phyloP scores from a whole-genome alignment of 2,329 filamentous ascomycete species.

The Colletotrichum lupini region DNA sequence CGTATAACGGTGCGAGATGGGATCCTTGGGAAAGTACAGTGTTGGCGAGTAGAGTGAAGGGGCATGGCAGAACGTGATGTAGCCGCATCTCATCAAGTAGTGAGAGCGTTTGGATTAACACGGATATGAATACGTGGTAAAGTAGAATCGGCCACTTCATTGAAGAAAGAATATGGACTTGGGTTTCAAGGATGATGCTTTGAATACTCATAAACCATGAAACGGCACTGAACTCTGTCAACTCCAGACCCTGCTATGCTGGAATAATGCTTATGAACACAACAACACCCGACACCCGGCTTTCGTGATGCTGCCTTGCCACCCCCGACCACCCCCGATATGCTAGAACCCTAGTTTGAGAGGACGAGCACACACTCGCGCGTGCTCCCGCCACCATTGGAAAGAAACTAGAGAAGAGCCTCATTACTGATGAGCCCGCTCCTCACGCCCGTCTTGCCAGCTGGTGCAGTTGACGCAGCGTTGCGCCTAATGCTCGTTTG shows the following conservation, averaged over 20 bases:
- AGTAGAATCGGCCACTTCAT: not conserved
- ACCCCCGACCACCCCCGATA: no score
- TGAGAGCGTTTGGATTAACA: no score
- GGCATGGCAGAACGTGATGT: no score
- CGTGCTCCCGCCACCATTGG: no score
- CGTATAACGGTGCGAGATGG: no score
- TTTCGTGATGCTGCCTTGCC: no score
- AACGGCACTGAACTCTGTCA: not conserved
- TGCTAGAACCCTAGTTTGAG: no score
- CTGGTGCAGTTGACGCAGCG: slow-evolving; percentile 63
- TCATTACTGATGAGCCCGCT: slow-evolving; percentile 38
- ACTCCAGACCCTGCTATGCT: not conserved
- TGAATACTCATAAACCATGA: not conserved
- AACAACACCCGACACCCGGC: not conserved
- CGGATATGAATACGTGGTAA: not conserved
- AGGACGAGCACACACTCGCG: no score
- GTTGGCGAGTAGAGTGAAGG: no score
- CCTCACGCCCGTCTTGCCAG: slow-evolving; percentile 63
- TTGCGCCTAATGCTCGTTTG: slow-evolving; percentile 44
- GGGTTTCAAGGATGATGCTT: not conserved
- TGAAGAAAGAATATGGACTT: no score
- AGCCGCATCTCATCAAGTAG: no score
- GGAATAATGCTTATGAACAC: not conserved
- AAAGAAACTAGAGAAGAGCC: not conserved
- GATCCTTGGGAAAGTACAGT: no score